phyloP scores from a whole-genome alignment of 2,329 filamentous ascomycete species.

The Fusarium sp. region DNA sequence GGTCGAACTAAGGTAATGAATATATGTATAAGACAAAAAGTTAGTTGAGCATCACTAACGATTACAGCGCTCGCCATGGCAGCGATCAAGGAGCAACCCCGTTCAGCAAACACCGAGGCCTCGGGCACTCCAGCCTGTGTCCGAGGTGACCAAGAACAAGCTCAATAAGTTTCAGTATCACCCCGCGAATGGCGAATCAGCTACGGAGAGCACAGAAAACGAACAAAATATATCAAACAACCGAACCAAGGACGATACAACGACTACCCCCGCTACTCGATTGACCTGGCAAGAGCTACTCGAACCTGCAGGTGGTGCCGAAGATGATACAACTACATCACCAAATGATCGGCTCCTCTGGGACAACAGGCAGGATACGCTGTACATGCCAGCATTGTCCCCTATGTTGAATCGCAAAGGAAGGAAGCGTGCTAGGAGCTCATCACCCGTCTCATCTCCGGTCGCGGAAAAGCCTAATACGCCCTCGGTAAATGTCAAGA shows the following conservation, averaged over 20 bases:
- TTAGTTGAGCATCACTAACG: constrained; percentile 12
- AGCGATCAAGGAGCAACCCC: constrained; percentile 65
- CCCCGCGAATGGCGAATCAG: constrained; percentile 33
- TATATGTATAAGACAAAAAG: background rate
- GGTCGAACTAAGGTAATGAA: constrained; percentile 50
- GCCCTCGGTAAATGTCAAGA: constrained; percentile 67
- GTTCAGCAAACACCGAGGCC: constrained; percentile 52
- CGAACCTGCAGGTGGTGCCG: constrained; percentile 55
- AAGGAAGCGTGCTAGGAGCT: constrained; percentile 78
- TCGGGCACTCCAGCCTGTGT: constrained; percentile 61
- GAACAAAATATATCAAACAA: constrained; percentile 5
- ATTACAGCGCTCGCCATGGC: constrained; percentile 61
- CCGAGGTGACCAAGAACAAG: constrained; percentile 70
- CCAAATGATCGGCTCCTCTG: constrained; percentile 72
- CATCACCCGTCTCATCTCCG: constrained; percentile 78
- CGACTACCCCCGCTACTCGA: constrained; percentile 62
- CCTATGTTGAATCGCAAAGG: constrained; percentile 63
- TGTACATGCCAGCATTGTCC: constrained; percentile 57
- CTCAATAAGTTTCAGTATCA: constrained; percentile 67
- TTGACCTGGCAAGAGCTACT: constrained; percentile 70
- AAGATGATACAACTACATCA: constrained; percentile 62
- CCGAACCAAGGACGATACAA: constrained; percentile 40
- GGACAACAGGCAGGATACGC: constrained; percentile 62
- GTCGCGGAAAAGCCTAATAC: constrained; percentile 58
- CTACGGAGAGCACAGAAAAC: constrained; percentile 30